Conservation (phyloP, 495 filamentous ascomycete genomes). For the Aspergillus saccharolyticus region DNA sequence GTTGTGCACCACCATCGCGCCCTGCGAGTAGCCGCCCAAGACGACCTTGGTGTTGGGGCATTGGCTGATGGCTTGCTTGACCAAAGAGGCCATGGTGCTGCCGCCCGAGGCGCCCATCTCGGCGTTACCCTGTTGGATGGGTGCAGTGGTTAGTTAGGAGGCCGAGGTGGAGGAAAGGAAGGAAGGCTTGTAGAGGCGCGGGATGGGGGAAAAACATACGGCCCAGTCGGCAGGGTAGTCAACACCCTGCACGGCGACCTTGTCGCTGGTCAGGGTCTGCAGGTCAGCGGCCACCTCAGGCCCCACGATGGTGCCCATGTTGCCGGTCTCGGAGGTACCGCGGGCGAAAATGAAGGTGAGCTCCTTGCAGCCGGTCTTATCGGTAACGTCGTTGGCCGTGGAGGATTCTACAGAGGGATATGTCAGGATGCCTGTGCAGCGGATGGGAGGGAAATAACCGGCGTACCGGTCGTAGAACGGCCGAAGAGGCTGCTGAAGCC, state of each 20-base stretch:
- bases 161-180: background rate
- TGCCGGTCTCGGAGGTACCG: constrained; percentile 51
- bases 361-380: constrained; percentile 36
- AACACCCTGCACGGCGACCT: constrained; percentile 53
- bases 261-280: constrained; percentile 27
- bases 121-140: constrained; percentile 47
- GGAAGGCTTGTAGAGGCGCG: too few relatives aligned
- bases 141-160: background rate
- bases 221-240: constrained; percentile 43
- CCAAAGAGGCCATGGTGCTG: constrained; percentile 22
- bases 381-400: constrained; percentile 42
- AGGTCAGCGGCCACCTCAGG: constrained; percentile 50
- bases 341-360: constrained; percentile 57
- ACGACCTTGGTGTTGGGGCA: constrained; percentile 60
- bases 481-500: too few relatives aligned
- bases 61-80: constrained; percentile 38
- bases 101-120: constrained; percentile 41
- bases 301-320: constrained; percentile 53
- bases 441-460: too few relatives aligned
- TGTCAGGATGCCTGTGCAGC: too few relatives aligned
- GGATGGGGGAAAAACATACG: too few relatives aligned
- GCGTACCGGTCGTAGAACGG: too few relatives aligned
- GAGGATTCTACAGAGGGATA: too few relatives aligned
- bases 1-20: constrained; percentile 51
- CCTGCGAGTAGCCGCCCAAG: constrained; percentile 56